These are phyloP conservation scores for Thermoascus crustaceus DNA, from an alignment of 2,329 filamentous ascomycete genomes.

Conservation along the genomic window DNA sequence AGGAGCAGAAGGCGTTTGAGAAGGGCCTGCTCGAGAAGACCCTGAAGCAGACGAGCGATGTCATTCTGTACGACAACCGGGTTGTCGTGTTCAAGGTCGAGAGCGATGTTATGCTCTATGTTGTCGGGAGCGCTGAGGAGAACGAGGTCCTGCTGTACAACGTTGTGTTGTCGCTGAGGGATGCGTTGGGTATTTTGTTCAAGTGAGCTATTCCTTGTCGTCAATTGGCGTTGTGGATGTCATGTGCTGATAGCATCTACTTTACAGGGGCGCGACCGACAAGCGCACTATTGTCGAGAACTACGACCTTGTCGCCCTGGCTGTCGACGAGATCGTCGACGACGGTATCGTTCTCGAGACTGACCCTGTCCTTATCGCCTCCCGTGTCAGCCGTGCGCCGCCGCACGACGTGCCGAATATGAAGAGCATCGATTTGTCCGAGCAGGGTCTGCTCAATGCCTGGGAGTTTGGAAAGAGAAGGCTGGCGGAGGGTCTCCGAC, in stretches of 20 bases:
- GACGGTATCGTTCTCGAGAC: slow-evolving; percentile 97
- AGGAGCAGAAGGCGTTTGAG: slow-evolving; percentile 93
- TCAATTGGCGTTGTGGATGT: background rate
- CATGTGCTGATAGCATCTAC: slow-evolving; percentile 11
- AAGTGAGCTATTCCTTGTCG: slow-evolving; percentile 53
- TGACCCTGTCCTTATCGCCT: slow-evolving; percentile 87
- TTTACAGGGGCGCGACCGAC: slow-evolving; percentile 76
- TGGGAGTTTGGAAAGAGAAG: slow-evolving; percentile 92
- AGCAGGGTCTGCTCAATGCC: slow-evolving; percentile 89
- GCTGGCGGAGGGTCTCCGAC: slow-evolving; percentile 80
- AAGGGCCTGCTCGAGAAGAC: slow-evolving; percentile 95
- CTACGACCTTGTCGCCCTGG: slow-evolving; percentile 90
- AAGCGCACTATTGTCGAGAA: slow-evolving; percentile 98
- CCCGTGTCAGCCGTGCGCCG: slow-evolving; percentile 84
- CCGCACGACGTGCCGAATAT: slow-evolving; percentile 79
- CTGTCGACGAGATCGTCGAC: slow-evolving; percentile 91
- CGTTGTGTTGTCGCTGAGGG: slow-evolving; percentile 81
- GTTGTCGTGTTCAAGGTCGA: slow-evolving; percentile 98
- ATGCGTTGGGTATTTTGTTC: slow-evolving; percentile 81
- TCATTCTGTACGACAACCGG: slow-evolving; percentile 94
- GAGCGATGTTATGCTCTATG: slow-evolving; percentile 92
- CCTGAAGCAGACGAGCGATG: slow-evolving; percentile 87
- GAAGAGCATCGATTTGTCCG: slow-evolving; percentile 89
- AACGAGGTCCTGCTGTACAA: slow-evolving; percentile 97
- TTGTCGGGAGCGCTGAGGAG: slow-evolving; percentile 84